These are phyloP conservation scores for Aeschynomene evenia DNA, from an alignment of 306 rosid genomes.

Conservation along the genomic window DNA sequence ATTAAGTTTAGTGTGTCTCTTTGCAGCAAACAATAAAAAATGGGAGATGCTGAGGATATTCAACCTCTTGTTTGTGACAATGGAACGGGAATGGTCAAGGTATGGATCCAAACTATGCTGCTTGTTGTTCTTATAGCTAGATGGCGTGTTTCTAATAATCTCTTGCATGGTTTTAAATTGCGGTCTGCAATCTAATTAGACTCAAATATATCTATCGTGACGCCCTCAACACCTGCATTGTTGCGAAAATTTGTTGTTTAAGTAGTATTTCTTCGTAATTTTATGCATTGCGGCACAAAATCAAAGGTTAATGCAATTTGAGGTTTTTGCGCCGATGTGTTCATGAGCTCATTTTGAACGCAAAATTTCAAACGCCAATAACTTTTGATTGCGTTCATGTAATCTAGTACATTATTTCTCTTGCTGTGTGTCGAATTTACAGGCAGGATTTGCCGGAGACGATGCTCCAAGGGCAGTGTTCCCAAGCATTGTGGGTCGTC, in stretches of 20 bases:
- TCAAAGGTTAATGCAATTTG: too few species aligned
- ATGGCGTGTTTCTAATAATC: slow-evolving; percentile 1
- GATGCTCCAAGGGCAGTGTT: slow-evolving; percentile 99
- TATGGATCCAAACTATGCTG: slow-evolving; percentile 33
- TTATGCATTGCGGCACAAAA: too few species aligned
- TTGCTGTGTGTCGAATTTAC: slow-evolving; percentile 6
- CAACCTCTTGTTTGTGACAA: slow-evolving; percentile 98
- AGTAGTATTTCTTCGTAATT: too few species aligned
- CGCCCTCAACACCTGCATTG: too few species aligned
- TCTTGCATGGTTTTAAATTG: background rate
- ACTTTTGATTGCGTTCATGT: too few species aligned
- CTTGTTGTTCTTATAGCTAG: slow-evolving; percentile 7
- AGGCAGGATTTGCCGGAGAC: slow-evolving; percentile 99
- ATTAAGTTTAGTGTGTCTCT: slow-evolving; percentile 22
- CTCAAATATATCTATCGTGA: too few species aligned
- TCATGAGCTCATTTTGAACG: too few species aligned
- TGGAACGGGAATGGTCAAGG: slow-evolving; percentile 99
- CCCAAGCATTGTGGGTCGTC: slow-evolving; percentile 97
- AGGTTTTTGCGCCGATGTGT: too few species aligned
- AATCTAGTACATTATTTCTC: background rate
- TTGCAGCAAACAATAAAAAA: slow-evolving; percentile 44
- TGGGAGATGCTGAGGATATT: slow-evolving; percentile 90
- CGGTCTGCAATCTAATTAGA: too few species aligned
- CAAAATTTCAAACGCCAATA: too few species aligned
- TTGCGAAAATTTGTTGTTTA: too few species aligned